phyloP scores from a whole-genome alignment of 768 basidiomycete species.

The Rhodotorula taiwanensis region DNA sequence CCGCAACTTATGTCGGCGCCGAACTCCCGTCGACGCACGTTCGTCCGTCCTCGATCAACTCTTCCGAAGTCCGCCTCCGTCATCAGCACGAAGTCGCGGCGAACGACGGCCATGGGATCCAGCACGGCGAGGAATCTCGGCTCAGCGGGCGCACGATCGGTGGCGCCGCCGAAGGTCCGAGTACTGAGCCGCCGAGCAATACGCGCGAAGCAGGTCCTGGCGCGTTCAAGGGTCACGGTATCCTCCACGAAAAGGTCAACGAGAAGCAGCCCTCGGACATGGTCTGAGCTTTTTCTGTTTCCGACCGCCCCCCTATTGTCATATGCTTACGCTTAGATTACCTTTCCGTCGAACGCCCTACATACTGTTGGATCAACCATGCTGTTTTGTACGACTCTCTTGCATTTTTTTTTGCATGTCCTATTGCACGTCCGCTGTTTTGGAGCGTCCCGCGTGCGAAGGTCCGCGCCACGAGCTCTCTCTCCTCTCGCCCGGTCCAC shows the following conservation, averaged over 20 bases:
- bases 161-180: neutral
- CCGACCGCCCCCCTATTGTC: too few species aligned
- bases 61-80: constrained; percentile 12
- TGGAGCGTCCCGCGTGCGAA: too few species aligned
- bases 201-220: constrained; percentile 12
- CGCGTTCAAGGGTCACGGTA: neutral
- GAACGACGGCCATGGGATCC: constrained; percentile 1
- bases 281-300: too few species aligned
- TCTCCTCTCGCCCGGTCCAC: too few species aligned
- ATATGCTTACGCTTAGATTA: too few species aligned
- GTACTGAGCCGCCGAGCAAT: neutral
- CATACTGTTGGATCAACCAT: too few species aligned
- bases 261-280: neutral
- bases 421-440: too few species aligned
- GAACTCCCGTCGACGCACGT: constrained; percentile 6
- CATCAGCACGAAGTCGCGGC: neutral
- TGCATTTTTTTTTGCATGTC: too few species aligned
- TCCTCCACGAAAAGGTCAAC: neutral
- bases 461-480: too few species aligned
- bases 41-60: constrained; percentile 23
- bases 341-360: too few species aligned
- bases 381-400: too few species aligned
- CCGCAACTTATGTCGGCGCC: neutral
- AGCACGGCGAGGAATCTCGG: neutral
- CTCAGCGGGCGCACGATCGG: neutral